These are phyloP conservation scores for Adiantum capillusveneris DNA, from an alignment of 75 land plant species.

Conservation along the genomic window DNA sequence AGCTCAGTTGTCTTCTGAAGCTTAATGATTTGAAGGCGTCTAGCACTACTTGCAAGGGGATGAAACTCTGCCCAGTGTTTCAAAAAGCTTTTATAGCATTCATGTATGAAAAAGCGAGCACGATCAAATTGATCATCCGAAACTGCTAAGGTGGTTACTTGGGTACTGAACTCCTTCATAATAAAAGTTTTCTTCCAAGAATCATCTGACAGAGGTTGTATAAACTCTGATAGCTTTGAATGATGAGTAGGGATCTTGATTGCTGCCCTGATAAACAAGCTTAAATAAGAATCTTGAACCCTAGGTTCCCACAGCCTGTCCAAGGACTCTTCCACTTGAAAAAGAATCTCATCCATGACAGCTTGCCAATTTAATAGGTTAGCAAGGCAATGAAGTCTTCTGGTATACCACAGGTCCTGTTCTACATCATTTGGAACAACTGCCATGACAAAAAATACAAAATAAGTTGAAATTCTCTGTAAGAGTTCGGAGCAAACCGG, in stretches of 20 bases:
- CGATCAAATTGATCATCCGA: slow-evolving; percentile 32
- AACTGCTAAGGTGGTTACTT: slow-evolving; percentile 38
- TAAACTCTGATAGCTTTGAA: slow-evolving; percentile 20
- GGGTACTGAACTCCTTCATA: slow-evolving; percentile 19
- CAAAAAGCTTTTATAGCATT: slow-evolving; percentile 31
- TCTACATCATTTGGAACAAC: slow-evolving; percentile 13
- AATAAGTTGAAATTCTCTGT: no score
- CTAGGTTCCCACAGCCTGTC: slow-evolving; percentile 29
- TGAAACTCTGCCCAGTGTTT: slow-evolving; percentile 38
- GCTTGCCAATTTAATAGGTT: slow-evolving; percentile 27
- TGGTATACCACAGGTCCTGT: slow-evolving; percentile 38
- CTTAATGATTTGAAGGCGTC: slow-evolving; percentile 22
- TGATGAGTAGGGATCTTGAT: slow-evolving; percentile 31
- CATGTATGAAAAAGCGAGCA: slow-evolving; percentile 29
- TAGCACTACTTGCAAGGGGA: slow-evolving; percentile 36
- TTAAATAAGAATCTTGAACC: slow-evolving; percentile 26
- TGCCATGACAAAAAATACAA: neutral
- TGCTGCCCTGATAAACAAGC: slow-evolving; percentile 34
- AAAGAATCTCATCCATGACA: slow-evolving; percentile 34
- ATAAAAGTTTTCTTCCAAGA: slow-evolving; percentile 19
- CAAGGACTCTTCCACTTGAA: slow-evolving; percentile 26
- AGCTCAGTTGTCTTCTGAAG: slow-evolving; percentile 36
- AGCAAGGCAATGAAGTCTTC: slow-evolving; percentile 32
- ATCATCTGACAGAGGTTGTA: slow-evolving; percentile 24
- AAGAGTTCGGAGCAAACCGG: no score